Conservation (phyloP, 495 filamentous ascomycete species). For the Clohesyomyces aquaticus region DNA sequence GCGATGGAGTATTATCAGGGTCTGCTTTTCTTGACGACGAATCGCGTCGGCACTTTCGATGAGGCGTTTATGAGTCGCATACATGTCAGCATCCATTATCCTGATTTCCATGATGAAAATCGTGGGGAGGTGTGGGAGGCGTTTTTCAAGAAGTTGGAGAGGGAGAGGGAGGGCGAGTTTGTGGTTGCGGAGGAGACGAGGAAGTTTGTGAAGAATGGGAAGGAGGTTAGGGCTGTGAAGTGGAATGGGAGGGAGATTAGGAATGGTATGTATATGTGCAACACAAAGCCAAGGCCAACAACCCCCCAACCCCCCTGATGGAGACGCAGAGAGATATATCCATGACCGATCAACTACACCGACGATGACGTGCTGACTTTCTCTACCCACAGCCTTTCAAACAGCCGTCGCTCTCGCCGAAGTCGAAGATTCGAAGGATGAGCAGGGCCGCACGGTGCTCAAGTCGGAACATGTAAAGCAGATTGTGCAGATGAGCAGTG, state of each 20-base stretch:
- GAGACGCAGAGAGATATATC: too few species aligned
- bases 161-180: constrained; percentile 2
- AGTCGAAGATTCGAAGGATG: constrained; percentile 15
- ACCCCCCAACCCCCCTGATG: too few species aligned
- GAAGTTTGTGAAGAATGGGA: constrained; percentile 5
- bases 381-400: constrained; percentile 21
- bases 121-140: constrained; percentile 20
- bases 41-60: constrained; percentile 51
- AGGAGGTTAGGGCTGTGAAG: constrained; percentile 8
- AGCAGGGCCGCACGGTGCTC: not conserved
- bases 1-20: constrained; percentile 58
- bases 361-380: not conserved
- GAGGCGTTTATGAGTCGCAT: constrained; percentile 25
- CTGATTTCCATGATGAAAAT: constrained; percentile 1
- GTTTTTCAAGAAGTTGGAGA: constrained; percentile 18
- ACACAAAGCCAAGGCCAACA: not conserved
- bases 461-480: constrained; percentile 19
- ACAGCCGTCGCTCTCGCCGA: constrained; percentile 22
- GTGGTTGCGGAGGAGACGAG: not conserved
- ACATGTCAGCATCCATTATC: constrained; percentile 16
- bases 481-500: constrained; percentile 22
- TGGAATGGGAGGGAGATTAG: constrained; percentile 31
- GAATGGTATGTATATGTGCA: constrained; percentile 10
- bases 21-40: constrained; percentile 51
- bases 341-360: too few species aligned